Conservation (phyloP, 495 filamentous ascomycete species). For the Recurvomyces mirabilis region DNA sequence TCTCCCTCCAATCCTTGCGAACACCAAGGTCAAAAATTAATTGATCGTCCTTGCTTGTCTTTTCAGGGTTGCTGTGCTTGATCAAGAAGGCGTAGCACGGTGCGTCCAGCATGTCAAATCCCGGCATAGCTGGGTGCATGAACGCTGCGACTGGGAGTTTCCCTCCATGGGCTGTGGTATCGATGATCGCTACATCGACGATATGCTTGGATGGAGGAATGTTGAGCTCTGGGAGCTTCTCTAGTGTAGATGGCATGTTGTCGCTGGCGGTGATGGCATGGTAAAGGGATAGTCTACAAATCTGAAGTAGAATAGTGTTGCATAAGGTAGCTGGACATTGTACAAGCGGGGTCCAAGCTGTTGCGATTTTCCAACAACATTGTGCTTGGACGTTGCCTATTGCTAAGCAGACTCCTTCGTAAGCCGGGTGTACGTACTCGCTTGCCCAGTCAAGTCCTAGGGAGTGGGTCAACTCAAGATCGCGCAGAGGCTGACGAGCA, state of each 20-base stretch:
- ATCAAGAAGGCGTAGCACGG: conserved; percentile 44
- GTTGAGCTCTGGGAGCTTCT: conserved; percentile 32
- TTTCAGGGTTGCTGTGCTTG: conserved; percentile 35
- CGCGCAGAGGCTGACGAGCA: too few species aligned
- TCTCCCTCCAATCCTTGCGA: conserved; percentile 41
- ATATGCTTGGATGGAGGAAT: conserved; percentile 38
- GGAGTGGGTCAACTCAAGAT: too few species aligned
- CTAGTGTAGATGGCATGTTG: too few species aligned
- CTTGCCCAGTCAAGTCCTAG: too few species aligned
- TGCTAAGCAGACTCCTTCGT: too few species aligned
- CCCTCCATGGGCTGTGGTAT: conserved; percentile 34
- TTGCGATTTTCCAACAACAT: too few species aligned
- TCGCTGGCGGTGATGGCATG: conserved; percentile 1
- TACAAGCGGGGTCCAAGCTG: too few species aligned
- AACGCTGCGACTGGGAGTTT: conserved; percentile 29
- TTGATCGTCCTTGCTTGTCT: conserved; percentile 27
- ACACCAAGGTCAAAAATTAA: conserved; percentile 51
- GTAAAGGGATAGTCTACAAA: background rate
- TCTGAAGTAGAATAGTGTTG: too few species aligned
- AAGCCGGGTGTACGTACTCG: too few species aligned
- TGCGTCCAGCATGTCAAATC: conserved; percentile 30
- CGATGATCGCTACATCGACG: conserved; percentile 45
- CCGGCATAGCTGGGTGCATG: conserved; percentile 9
- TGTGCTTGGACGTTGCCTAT: too few species aligned
- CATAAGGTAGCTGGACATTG: too few species aligned